Evolutionary conservation across 306 rosid genomes (phyloP).

Genomic region (Pyrus pyrifolia): DNA sequence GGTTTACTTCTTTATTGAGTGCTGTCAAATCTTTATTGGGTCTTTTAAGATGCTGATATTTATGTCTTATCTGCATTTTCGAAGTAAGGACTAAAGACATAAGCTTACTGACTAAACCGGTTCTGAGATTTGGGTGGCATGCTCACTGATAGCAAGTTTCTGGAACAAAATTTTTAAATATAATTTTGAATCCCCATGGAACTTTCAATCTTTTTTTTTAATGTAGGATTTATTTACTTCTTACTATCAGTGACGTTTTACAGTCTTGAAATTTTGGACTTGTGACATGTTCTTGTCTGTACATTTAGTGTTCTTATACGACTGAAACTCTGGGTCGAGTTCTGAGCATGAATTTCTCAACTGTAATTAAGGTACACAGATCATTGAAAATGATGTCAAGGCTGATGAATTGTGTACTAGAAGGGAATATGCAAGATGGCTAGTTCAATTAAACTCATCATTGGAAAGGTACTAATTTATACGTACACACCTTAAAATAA

Average conservation of each 20-base stretch:
- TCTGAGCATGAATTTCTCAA: conserved; percentile 30
- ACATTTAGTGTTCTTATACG: background rate
- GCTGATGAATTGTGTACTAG: conserved; percentile 80
- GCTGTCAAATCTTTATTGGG: background rate
- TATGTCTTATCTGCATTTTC: too few relatives aligned
- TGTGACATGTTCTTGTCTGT: background rate
- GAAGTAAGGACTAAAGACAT: too few relatives aligned
- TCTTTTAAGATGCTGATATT: too few relatives aligned
- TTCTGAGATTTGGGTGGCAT: background rate
- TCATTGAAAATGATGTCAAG: conserved; percentile 67
- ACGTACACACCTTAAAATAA: conserved; percentile 1
- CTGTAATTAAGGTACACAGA: conserved; percentile 54
- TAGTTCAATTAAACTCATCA: conserved; percentile 49
- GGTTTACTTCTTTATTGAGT: conserved; percentile 42
- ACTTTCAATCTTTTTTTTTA: background rate
- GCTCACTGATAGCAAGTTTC: background rate
- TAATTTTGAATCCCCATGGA: background rate
- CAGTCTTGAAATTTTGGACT: background rate
- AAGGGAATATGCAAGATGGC: conserved; percentile 93
- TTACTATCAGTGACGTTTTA: background rate
- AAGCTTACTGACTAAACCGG: background rate
- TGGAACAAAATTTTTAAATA: background rate
- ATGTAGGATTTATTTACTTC: background rate
- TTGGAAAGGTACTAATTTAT: conserved; percentile 62
- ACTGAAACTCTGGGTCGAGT: conserved; percentile 19